phyloP scores from a whole-genome alignment of 140 eudicot species.

The Bidens hawaiensis region DNA sequence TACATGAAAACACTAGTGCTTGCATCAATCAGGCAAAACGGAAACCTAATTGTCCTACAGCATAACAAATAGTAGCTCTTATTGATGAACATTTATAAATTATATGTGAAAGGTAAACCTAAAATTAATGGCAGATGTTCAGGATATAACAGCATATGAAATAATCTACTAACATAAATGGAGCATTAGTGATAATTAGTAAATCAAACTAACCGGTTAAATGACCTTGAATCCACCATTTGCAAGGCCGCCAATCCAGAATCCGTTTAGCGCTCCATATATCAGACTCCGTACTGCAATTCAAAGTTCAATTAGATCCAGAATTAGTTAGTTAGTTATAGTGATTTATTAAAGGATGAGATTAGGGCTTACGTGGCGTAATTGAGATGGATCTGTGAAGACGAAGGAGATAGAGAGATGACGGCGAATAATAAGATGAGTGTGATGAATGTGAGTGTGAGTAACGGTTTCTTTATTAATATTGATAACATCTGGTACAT shows the following conservation, averaged over 20 bases:
- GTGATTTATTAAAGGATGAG: background rate
- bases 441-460: constrained; percentile 28
- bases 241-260: constrained; percentile 77
- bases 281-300: constrained; percentile 38
- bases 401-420: constrained; percentile 39
- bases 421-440: constrained; percentile 38
- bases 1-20: too few relatives aligned
- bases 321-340: background rate
- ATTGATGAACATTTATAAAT: too few relatives aligned
- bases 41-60: background rate
- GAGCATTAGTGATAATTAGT: too few relatives aligned
- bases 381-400: constrained; percentile 26
- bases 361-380: constrained; percentile 34
- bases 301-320: background rate
- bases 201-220: constrained; percentile 50
- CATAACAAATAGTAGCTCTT: too few relatives aligned
- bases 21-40: too few relatives aligned
- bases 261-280: constrained; percentile 66
- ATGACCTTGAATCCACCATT: constrained; percentile 77
- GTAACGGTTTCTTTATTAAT: constrained; percentile 53
- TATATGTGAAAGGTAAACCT: too few relatives aligned
- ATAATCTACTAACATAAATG: too few relatives aligned
- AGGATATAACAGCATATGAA: too few relatives aligned
- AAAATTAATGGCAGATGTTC: too few relatives aligned
- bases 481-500: constrained; percentile 23